These are phyloP conservation scores for Verticillium zaregamsianum DNA, from an alignment of 2,329 filamentous ascomycete species.

Conservation along the genomic window DNA sequence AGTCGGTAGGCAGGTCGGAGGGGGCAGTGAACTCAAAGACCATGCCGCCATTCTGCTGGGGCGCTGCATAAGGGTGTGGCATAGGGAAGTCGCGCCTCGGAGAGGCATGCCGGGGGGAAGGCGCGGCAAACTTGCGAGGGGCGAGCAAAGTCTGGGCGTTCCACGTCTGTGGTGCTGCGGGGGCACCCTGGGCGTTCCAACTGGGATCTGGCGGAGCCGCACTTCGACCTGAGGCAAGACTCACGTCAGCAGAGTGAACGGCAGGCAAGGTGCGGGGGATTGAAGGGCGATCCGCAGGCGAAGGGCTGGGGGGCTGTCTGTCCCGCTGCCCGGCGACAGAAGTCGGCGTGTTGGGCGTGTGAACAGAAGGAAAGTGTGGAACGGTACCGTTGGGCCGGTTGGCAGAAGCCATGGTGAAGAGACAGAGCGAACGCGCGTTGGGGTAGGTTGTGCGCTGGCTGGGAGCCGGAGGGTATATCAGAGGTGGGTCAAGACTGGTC, in stretches of 20 bases:
- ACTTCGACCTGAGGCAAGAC: conserved; percentile 7
- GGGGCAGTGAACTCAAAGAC: conserved; percentile 39
- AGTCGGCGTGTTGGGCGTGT: background rate
- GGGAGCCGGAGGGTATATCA: background rate
- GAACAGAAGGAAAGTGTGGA: background rate
- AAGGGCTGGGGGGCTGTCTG: background rate
- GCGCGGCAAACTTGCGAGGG: conserved; percentile 9
- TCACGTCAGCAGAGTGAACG: conserved; percentile 3
- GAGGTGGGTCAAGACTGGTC: background rate
- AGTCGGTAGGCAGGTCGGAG: conserved; percentile 22
- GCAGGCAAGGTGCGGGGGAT: background rate
- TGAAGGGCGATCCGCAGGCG: background rate
- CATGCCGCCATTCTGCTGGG: conserved; percentile 25
- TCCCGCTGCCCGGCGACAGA: background rate
- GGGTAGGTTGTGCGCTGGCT: background rate
- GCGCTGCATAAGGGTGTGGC: conserved; percentile 8
- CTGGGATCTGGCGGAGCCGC: background rate
- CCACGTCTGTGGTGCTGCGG: conserved; percentile 6
- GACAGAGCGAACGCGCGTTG: background rate
- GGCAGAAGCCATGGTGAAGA: conserved; percentile 10
- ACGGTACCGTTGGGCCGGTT: conserved; percentile 11
- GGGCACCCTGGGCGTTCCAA: conserved; percentile 4
- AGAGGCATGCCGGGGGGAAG: background rate
- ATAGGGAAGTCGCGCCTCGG: conserved; percentile 5
- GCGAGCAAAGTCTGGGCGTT: conserved; percentile 11